Conservation (phyloP, 495 filamentous ascomycete species). For the Aspergillus sparsus region DNA sequence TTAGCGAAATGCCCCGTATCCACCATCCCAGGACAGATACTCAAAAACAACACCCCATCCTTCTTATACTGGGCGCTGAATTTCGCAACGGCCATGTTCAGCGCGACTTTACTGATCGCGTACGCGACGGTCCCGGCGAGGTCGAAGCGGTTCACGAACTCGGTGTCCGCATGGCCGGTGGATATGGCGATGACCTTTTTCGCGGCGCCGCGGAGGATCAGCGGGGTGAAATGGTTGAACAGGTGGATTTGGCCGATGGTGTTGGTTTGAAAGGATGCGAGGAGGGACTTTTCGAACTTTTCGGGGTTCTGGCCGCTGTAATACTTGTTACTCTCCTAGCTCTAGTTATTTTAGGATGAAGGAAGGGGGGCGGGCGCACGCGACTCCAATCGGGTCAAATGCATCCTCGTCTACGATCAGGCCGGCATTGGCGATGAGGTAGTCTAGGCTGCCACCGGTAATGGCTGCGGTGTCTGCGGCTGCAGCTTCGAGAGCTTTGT, state of each 20-base stretch:
- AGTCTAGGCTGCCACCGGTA: slow-evolving; percentile 12
- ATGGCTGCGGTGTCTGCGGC: slow-evolving; percentile 13
- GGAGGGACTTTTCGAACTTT: neutral
- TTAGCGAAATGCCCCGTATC: slow-evolving; percentile 35
- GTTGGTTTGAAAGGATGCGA: slow-evolving; percentile 40
- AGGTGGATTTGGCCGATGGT: slow-evolving; percentile 51
- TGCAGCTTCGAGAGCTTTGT: slow-evolving; percentile 9
- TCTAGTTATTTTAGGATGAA: slow-evolving; percentile 1
- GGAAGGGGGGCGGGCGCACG: slow-evolving; percentile 9
- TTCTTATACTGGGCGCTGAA: slow-evolving; percentile 53
- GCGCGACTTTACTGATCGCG: slow-evolving; percentile 44
- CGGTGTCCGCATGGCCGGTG: slow-evolving; percentile 49
- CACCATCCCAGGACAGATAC: slow-evolving; percentile 50
- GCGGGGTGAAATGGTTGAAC: slow-evolving; percentile 55
- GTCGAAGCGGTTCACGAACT: slow-evolving; percentile 37
- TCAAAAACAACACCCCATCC: slow-evolving; percentile 54
- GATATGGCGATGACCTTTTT: slow-evolving; percentile 61
- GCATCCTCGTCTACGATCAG: neutral
- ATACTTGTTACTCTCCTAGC: neutral
- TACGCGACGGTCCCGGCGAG: slow-evolving; percentile 34
- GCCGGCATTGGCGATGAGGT: slow-evolving; percentile 17
- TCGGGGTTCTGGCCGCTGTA: slow-evolving; percentile 4
- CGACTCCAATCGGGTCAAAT: slow-evolving; percentile 8
- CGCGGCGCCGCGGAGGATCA: slow-evolving; percentile 46
- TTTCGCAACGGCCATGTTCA: slow-evolving; percentile 48